A percentile compares a stretch with the other conserved stretches of the same genome.
Evolutionary conservation across 2,329 filamentous ascomycete genomes (phyloP).

Genomic region (Thielaviopsis populi): DNA sequence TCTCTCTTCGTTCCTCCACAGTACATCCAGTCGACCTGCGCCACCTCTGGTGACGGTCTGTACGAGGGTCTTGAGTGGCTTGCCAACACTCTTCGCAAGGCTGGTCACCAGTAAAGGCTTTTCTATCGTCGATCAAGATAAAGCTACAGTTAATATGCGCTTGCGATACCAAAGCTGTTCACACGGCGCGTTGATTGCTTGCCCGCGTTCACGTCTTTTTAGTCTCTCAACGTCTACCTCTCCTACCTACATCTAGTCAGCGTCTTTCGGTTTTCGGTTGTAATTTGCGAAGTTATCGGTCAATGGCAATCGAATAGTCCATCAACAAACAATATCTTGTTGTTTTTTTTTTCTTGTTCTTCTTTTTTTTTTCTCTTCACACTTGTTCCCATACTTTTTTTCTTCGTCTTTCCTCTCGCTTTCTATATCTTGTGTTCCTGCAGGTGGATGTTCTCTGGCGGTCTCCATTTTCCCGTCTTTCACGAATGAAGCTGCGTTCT

Average conservation of each 20-base stretch:
- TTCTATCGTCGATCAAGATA: constrained; percentile 9
- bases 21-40: constrained; percentile 99
- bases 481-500: background rate
- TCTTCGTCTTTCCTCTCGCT: constrained; percentile 16
- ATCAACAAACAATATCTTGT: constrained; percentile 27
- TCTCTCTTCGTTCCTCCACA: constrained; percentile 24
- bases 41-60: constrained; percentile 96
- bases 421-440: constrained; percentile 13
- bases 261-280: constrained; percentile 36
- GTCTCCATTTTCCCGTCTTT: background rate
- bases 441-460: background rate
- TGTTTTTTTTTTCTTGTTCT: constrained; percentile 18
- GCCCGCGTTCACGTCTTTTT: constrained; percentile 16
- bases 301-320: constrained; percentile 42
- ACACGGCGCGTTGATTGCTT: constrained; percentile 9
- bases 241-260: constrained; percentile 17
- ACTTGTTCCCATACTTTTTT: constrained; percentile 17
- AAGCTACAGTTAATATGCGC: constrained; percentile 17
- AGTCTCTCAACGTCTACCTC: constrained; percentile 16
- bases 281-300: constrained; percentile 41
- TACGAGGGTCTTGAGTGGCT: constrained; percentile 98
- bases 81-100: constrained; percentile 68
- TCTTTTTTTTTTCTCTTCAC: constrained; percentile 16
- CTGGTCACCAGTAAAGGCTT: constrained; percentile 43
- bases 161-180: constrained; percentile 15